phyloP scores from a whole-genome alignment of 2,329 filamentous ascomycete species.

The Furcasterigmium furcatum region DNA sequence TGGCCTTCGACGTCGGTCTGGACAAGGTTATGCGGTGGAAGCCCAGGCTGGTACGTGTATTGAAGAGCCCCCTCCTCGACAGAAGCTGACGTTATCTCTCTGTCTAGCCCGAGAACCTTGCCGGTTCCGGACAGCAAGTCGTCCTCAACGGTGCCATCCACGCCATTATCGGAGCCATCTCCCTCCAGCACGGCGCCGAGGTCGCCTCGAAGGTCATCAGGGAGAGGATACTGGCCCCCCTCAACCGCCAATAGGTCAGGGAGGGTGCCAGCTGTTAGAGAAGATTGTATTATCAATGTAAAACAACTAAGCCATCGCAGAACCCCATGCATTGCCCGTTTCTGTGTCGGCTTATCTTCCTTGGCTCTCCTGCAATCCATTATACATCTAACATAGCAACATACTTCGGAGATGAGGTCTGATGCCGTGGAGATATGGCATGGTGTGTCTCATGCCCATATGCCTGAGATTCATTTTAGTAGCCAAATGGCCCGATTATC shows the following conservation, averaged over 20 bases:
- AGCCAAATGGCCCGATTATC: too few species aligned
- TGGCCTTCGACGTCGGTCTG: slow-evolving; percentile 71
- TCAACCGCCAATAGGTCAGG: slow-evolving; percentile 15
- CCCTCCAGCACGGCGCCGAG: slow-evolving; percentile 81
- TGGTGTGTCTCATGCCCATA: too few species aligned
- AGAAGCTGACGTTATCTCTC: background rate
- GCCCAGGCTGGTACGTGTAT: slow-evolving; percentile 66
- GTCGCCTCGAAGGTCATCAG: slow-evolving; percentile 71
- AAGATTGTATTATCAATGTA: slow-evolving; percentile 15
- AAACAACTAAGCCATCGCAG: too few species aligned
- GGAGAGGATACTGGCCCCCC: slow-evolving; percentile 65
- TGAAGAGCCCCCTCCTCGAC: background rate
- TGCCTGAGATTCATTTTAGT: too few species aligned
- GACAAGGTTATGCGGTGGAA: slow-evolving; percentile 81
- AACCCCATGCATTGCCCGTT: too few species aligned
- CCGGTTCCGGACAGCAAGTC: slow-evolving; percentile 68
- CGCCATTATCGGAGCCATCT: slow-evolving; percentile 83
- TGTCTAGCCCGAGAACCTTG: slow-evolving; percentile 59
- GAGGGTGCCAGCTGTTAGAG: slow-evolving; percentile 1
- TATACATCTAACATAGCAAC: too few species aligned
- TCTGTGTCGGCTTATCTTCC: too few species aligned
- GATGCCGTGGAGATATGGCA: too few species aligned
- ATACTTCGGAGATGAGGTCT: too few species aligned
- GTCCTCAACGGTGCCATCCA: slow-evolving; percentile 77
- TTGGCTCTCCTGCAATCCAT: too few species aligned